Conservation (phyloP, 139 green algal genomes). For the Chlamydomonas eustigma region DNA sequence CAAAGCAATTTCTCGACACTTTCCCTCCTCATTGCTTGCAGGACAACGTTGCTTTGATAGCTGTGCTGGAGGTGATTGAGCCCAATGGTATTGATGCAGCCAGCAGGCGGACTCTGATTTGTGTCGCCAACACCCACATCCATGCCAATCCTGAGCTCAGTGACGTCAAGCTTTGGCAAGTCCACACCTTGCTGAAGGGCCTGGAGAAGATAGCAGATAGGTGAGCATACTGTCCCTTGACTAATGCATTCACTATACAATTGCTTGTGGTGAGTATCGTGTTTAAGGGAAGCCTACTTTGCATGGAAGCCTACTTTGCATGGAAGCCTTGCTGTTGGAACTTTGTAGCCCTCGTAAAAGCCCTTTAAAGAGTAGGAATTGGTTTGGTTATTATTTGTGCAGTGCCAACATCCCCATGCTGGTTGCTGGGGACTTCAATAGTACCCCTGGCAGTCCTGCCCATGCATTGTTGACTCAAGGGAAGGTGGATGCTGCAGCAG, state of each 20-base stretch:
- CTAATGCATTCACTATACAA: too few species aligned
- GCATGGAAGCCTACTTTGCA: neutral
- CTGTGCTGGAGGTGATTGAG: slow-evolving; percentile 90
- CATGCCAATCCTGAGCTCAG: slow-evolving; percentile 96
- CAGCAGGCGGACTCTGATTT: slow-evolving; percentile 81
- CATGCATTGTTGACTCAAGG: slow-evolving; percentile 81
- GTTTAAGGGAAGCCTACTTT: slow-evolving; percentile 2
- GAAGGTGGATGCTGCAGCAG: slow-evolving; percentile 66
- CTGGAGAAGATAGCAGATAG: slow-evolving; percentile 71
- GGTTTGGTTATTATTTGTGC: slow-evolving; percentile 4
- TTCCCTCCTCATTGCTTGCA: slow-evolving; percentile 24
- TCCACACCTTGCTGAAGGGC: slow-evolving; percentile 98
- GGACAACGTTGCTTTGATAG: slow-evolving; percentile 97
- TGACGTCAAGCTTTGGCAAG: slow-evolving; percentile 99
- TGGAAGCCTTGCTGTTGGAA: neutral
- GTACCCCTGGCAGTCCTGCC: slow-evolving; percentile 76
- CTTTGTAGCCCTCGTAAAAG: too few species aligned
- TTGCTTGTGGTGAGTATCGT: too few species aligned
- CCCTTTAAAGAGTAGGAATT: too few species aligned
- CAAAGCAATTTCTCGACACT: too few species aligned
- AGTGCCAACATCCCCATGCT: slow-evolving; percentile 92
- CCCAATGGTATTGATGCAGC: slow-evolving; percentile 37
- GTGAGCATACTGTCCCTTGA: too few species aligned
- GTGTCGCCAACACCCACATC: slow-evolving; percentile 99
- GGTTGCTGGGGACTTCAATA: slow-evolving; percentile 98